These are phyloP conservation scores for Hylodesmum podocarpum DNA, from an alignment of 306 rosid genomes.

Conservation along the genomic window DNA sequence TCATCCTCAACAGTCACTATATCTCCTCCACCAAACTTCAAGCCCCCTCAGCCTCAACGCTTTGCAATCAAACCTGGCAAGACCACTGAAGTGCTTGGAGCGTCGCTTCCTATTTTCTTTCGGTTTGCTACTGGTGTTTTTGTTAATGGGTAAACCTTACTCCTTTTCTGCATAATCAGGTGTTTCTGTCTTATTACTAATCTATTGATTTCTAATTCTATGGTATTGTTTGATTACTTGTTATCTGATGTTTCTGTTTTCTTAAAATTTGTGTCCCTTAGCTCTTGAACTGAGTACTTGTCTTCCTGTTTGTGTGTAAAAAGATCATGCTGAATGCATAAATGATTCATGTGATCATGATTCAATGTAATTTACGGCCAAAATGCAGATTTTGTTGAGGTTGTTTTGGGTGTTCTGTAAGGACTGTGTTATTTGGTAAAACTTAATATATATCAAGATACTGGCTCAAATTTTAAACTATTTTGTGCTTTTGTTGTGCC, in stretches of 20 bases:
- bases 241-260: background rate
- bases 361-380: background rate
- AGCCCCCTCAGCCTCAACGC: slow-evolving; percentile 85
- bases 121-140: slow-evolving; percentile 89
- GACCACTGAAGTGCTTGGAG: slow-evolving; percentile 53
- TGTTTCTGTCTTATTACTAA: background rate
- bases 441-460: slow-evolving; percentile 12
- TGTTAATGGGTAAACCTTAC: slow-evolving; percentile 62
- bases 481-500: slow-evolving; percentile 25
- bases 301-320: background rate
- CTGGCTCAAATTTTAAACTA: slow-evolving; percentile 16
- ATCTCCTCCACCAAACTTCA: slow-evolving; percentile 80
- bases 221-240: background rate
- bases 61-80: slow-evolving; percentile 71
- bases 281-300: too few relatives aligned
- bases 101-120: slow-evolving; percentile 62
- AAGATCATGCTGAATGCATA: background rate
- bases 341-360: background rate
- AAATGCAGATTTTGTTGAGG: background rate
- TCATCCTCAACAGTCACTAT: slow-evolving; percentile 35
- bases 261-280: background rate
- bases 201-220: too few relatives aligned
- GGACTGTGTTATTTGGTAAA: slow-evolving; percentile 13
- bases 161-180: background rate
- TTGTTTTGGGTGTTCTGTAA: background rate